Percentiles rank a stretch among this genome's conserved stretches.
These are phyloP conservation scores for Sphagnum tenellum DNA, from an alignment of 225 moss, liverwort and hornwort species.

Conservation along the genomic window DNA sequence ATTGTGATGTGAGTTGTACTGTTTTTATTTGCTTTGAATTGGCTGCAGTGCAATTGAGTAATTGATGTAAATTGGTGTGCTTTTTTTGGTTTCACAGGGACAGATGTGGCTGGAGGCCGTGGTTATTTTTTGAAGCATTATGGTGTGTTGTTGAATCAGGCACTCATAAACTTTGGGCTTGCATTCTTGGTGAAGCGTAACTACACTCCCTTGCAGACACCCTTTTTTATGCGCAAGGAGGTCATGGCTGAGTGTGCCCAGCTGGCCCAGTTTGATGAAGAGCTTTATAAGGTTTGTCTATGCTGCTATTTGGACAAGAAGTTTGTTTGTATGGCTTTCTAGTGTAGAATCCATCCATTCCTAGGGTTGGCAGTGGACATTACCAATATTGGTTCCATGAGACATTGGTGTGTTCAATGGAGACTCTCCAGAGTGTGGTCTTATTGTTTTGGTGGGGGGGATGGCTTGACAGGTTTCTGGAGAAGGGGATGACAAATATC, in stretches of 20 bases:
- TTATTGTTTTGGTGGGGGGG: neutral
- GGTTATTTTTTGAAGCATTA: slow-evolving; percentile 81
- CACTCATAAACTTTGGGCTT: slow-evolving; percentile 77
- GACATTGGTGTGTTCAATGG: too few species aligned
- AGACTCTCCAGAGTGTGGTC: too few species aligned
- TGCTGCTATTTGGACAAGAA: neutral
- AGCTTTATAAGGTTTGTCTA: slow-evolving; percentile 74
- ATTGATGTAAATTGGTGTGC: neutral
- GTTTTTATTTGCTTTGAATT: too few species aligned
- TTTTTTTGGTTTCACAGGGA: slow-evolving; percentile 28
- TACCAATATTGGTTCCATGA: too few species aligned
- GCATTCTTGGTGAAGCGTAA: slow-evolving; percentile 49
- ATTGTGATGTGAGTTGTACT: too few species aligned
- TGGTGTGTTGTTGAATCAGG: slow-evolving; percentile 86
- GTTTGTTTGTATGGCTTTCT: neutral
- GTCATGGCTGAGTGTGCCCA: slow-evolving; percentile 99
- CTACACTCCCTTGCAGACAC: slow-evolving; percentile 72
- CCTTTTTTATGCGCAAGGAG: slow-evolving; percentile 90
- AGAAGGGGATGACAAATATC: slow-evolving; percentile 89
- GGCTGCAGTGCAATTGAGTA: too few species aligned
- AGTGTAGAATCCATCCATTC: too few species aligned
- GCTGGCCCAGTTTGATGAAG: slow-evolving; percentile 94
- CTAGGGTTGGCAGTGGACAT: too few species aligned
- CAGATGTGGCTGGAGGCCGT: slow-evolving; percentile 75
- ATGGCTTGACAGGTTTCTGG: slow-evolving; percentile 54